These are phyloP conservation scores for Tetracladium setigerum DNA, from an alignment of 495 filamentous ascomycete species.

Conservation along the genomic window DNA sequence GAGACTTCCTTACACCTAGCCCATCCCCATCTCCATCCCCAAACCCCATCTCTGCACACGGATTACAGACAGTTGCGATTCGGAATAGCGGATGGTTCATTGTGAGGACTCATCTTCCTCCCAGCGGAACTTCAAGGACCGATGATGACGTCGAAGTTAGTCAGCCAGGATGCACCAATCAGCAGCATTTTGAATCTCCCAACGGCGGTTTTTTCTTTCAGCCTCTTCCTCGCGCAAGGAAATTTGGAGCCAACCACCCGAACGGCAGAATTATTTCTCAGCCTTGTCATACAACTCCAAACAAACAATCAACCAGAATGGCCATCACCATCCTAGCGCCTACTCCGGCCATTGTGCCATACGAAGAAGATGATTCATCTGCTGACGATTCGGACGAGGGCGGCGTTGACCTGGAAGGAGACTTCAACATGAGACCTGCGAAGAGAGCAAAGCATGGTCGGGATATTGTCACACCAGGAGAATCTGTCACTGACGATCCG, in stretches of 20 bases:
- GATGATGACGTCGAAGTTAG: too few relatives aligned
- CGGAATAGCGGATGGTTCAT: too few relatives aligned
- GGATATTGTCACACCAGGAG: constrained; percentile 77
- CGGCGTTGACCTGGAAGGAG: constrained; percentile 49
- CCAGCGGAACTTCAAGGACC: too few relatives aligned
- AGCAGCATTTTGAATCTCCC: too few relatives aligned
- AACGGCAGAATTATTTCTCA: neutral
- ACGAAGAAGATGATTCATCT: constrained; percentile 37
- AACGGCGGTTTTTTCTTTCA: too few relatives aligned
- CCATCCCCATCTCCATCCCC: too few relatives aligned
- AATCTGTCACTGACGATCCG: constrained; percentile 78
- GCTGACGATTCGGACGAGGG: constrained; percentile 29
- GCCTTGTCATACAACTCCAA: neutral
- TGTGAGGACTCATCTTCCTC: too few relatives aligned
- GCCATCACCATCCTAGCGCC: constrained; percentile 75
- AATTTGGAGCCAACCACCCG: neutral
- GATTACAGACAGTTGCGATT: too few relatives aligned
- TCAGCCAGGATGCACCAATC: too few relatives aligned
- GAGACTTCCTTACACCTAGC: too few relatives aligned
- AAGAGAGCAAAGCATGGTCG: constrained; percentile 27
- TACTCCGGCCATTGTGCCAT: constrained; percentile 29
- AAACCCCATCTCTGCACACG: too few relatives aligned
- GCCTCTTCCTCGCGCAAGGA: too few relatives aligned
- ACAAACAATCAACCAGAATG: constrained; percentile 41
- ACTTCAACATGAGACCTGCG: constrained; percentile 31